Conservation (phyloP, 441 rosid species). For the Syzygium syzygioides region DNA sequence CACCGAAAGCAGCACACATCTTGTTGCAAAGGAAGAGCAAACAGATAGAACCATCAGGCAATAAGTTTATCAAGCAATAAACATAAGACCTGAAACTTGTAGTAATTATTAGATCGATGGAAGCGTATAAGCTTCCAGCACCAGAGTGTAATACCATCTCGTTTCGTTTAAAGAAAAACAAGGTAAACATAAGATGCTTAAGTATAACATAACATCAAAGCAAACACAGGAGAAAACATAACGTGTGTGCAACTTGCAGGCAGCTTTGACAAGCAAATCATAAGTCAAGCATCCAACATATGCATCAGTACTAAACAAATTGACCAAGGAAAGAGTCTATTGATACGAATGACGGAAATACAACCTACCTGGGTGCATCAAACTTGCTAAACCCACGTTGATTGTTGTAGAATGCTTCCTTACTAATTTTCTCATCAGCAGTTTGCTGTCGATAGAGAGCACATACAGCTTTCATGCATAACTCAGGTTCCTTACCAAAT, state of each 20-base stretch:
- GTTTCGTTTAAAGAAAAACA: neutral
- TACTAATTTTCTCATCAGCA: constrained; percentile 37
- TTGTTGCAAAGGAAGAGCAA: neutral
- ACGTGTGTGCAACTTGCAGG: neutral
- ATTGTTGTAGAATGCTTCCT: constrained; percentile 32
- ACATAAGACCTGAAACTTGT: neutral
- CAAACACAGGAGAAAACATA: neutral
- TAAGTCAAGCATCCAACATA: neutral
- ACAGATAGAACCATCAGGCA: neutral
- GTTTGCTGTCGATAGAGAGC: constrained; percentile 71
- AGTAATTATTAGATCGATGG: neutral
- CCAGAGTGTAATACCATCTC: neutral
- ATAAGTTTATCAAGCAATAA: neutral
- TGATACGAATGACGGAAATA: neutral
- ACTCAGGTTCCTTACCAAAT: constrained; percentile 55
- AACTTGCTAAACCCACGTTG: constrained; percentile 51
- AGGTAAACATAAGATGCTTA: neutral
- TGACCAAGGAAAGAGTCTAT: neutral
- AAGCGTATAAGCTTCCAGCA: neutral
- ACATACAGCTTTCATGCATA: constrained; percentile 87
- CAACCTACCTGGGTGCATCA: constrained; percentile 45
- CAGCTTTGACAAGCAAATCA: neutral
- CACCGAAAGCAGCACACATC: neutral
- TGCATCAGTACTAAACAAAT: neutral
- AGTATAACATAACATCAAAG: neutral